Conservation (phyloP, 129 eudicot genomes). For the Helianthus tuberosus region DNA sequence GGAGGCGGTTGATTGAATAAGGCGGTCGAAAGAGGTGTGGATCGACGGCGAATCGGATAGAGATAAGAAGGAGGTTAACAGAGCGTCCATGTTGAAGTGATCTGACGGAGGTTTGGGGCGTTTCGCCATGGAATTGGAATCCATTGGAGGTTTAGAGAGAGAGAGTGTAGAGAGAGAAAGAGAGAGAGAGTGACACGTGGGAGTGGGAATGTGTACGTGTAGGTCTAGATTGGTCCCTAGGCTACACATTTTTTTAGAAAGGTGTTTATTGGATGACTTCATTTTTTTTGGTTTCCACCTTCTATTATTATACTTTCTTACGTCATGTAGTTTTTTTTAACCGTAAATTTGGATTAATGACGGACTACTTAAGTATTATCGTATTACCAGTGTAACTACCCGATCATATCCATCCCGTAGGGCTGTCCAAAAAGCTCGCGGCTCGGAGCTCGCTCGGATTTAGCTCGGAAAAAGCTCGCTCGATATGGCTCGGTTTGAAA, state of each 20-base stretch:
- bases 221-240: constrained; percentile 34
- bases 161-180: background rate
- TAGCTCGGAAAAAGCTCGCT: too few species aligned
- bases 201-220: constrained; percentile 45
- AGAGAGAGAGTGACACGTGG: constrained; percentile 38
- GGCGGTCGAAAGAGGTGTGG: constrained; percentile 54
- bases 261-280: constrained; percentile 32
- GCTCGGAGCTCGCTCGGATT: too few species aligned
- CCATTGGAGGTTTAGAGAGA: constrained; percentile 14
- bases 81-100: constrained; percentile 39
- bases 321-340: too few species aligned
- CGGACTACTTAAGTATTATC: too few species aligned
- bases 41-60: constrained; percentile 49
- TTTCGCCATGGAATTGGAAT: constrained; percentile 39
- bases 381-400: too few species aligned
- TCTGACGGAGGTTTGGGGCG: constrained; percentile 48
- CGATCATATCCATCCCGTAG: too few species aligned
- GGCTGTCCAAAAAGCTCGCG: too few species aligned
- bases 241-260: constrained; percentile 8
- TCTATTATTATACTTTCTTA: background rate
- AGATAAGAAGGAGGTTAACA: constrained; percentile 45
- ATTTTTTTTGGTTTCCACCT: background rate
- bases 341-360: too few species aligned
- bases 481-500: too few species aligned
- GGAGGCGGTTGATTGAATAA: constrained; percentile 49